These are phyloP conservation scores for Cadophora sp. DNA, from an alignment of 2,329 filamentous ascomycete genomes.

Conservation along the genomic window DNA sequence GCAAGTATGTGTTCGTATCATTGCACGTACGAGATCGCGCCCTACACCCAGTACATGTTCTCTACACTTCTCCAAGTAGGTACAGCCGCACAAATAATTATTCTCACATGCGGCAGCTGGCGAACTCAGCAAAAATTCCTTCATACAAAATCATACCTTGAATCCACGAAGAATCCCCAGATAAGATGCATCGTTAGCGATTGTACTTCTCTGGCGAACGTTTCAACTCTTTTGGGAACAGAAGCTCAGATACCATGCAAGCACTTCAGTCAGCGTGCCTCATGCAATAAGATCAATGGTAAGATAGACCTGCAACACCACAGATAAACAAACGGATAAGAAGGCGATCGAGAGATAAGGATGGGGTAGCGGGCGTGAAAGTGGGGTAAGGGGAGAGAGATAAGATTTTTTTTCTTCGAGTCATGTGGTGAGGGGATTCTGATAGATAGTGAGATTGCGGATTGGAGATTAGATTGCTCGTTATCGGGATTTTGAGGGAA, in stretches of 20 bases:
- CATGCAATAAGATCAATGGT: background rate
- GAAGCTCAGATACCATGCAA: background rate
- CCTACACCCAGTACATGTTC: too few relatives aligned
- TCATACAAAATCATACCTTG: too few relatives aligned
- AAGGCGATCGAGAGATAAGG: constrained; percentile 3
- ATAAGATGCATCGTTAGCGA: too few relatives aligned
- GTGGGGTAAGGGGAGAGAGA: constrained; percentile 8
- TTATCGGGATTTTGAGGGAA: background rate
- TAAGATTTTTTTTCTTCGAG: constrained; percentile 10
- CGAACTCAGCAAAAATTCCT: too few relatives aligned
- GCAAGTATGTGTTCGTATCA: too few relatives aligned
- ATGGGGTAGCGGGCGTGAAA: background rate
- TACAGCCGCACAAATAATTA: too few relatives aligned
- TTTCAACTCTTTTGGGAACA: too few relatives aligned
- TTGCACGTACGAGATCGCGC: too few relatives aligned
- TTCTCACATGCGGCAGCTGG: too few relatives aligned
- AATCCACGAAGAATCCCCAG: too few relatives aligned
- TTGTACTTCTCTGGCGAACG: too few relatives aligned
- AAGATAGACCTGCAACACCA: background rate
- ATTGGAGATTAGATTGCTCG: background rate
- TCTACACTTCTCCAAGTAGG: too few relatives aligned
- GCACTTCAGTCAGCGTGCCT: background rate
- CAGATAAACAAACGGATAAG: constrained; percentile 2
- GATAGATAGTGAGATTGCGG: background rate
- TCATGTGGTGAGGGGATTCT: constrained; percentile 13